Evolutionary conservation across 192 early-diverging fungal species (phyloP).

Genomic region (Backusella parvicylindrica): DNA sequence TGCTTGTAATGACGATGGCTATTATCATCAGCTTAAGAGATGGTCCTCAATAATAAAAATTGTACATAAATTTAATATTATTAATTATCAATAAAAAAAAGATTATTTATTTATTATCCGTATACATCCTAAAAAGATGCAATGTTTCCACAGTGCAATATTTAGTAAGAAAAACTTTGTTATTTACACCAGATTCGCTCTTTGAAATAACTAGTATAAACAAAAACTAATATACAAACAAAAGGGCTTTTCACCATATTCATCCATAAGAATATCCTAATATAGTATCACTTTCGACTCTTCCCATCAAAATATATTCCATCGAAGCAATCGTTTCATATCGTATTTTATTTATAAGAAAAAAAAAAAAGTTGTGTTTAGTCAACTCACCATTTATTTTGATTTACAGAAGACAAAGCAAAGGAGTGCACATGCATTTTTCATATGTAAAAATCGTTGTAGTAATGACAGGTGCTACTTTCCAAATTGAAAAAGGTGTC

Average conservation of each 20-base stretch:
- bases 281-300: neutral
- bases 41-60: neutral
- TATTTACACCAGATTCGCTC: neutral
- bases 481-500: neutral
- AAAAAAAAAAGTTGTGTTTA: no score
- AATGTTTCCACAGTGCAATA: neutral
- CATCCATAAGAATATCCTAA: neutral
- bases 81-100: neutral
- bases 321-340: neutral
- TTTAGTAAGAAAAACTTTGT: no score
- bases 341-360: neutral
- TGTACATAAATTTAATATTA: neutral
- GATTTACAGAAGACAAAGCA: neutral
- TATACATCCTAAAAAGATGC: neutral
- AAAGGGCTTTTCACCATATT: neutral
- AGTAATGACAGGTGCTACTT: neutral
- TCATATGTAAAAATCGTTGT: neutral
- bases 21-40: slow-evolving; percentile 4
- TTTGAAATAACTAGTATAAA: neutral
- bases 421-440: neutral
- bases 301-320: neutral
- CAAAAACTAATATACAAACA: neutral
- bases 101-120: neutral
- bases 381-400: neutral
- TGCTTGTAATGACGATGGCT: neutral